phyloP scores from a whole-genome alignment of 352 stramenopile genomes.

The Aphanomyces cochlioides region DNA sequence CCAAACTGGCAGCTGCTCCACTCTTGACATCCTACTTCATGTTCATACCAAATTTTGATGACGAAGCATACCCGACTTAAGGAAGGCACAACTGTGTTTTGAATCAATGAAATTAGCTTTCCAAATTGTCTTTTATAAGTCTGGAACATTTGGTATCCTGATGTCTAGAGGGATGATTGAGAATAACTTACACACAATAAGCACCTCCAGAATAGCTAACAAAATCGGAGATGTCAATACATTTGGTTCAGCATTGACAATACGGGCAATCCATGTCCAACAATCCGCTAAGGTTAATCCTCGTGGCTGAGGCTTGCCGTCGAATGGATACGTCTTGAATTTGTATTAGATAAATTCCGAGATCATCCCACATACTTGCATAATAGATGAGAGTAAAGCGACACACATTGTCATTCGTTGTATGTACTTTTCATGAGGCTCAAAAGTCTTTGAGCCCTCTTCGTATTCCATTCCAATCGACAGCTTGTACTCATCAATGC shows the following conservation, averaged over 20 bases:
- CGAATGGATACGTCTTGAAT: conserved; percentile 9
- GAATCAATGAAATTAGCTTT: conserved; percentile 10
- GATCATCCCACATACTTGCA: conserved; percentile 20
- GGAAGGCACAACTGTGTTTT: not conserved
- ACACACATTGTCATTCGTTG: conserved; percentile 20
- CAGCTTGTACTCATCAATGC: not conserved
- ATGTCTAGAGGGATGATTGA: not conserved
- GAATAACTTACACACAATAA: not conserved
- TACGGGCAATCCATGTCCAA: conserved; percentile 13
- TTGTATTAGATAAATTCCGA: not conserved
- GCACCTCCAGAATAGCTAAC: conserved; percentile 8
- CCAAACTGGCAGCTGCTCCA: conserved; percentile 11
- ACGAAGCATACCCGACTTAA: conserved; percentile 5
- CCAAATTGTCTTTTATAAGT: conserved; percentile 5
- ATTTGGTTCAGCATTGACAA: not conserved
- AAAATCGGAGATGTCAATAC: not conserved
- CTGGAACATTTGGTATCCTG: not conserved
- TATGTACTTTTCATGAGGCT: conserved; percentile 10
- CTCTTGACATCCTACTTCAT: conserved; percentile 12
- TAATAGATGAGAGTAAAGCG: not conserved
- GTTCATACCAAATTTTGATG: not conserved
- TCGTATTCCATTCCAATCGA: conserved; percentile 16
- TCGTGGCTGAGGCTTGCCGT: conserved; percentile 1
- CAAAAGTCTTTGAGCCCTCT: not conserved
- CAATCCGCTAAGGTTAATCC: not conserved